phyloP scores from a whole-genome alignment of 2,329 filamentous ascomycete species.

The Beauveria australis region DNA sequence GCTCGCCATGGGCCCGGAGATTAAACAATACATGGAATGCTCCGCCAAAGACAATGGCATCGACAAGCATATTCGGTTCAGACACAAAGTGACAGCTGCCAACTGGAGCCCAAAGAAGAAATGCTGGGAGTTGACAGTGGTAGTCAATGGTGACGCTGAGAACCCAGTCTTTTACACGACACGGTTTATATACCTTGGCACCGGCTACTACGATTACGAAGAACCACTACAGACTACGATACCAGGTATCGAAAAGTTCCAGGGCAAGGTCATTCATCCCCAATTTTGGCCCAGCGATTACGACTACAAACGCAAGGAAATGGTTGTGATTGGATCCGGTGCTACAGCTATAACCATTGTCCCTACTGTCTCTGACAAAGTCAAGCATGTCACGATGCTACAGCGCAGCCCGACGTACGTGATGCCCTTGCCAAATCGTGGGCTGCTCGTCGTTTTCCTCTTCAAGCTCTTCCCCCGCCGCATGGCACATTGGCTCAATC shows the following conservation, averaged over 20 bases:
- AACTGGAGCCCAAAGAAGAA: no score
- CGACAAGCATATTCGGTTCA: no score
- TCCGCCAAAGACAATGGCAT: no score
- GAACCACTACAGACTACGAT: slow-evolving; percentile 45
- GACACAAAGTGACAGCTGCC: no score
- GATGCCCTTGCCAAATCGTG: slow-evolving; percentile 22
- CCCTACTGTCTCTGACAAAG: slow-evolving; percentile 47
- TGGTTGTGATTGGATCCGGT: slow-evolving; percentile 59
- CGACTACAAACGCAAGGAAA: slow-evolving; percentile 55
- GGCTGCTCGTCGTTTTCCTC: slow-evolving; percentile 17
- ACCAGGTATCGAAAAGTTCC: slow-evolving; percentile 28
- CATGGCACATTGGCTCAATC: slow-evolving; percentile 35
- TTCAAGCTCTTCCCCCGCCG: slow-evolving; percentile 33
- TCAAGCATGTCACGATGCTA: slow-evolving; percentile 55
- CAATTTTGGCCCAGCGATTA: slow-evolving; percentile 65
- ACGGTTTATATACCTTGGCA: slow-evolving; percentile 47
- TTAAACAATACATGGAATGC: slow-evolving; percentile 50
- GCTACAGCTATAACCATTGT: slow-evolving; percentile 60
- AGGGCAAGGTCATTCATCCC: slow-evolving; percentile 49
- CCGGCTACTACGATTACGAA: slow-evolving; percentile 60
- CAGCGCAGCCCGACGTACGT: slow-evolving; percentile 60
- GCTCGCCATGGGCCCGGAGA: not conserved
- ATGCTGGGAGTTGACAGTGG: no score
- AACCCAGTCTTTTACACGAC: slow-evolving; percentile 23
- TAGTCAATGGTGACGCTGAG: not conserved